These are phyloP conservation scores for Gossypium lobatum DNA, from an alignment of 441 rosid genomes.

Conservation along the genomic window DNA sequence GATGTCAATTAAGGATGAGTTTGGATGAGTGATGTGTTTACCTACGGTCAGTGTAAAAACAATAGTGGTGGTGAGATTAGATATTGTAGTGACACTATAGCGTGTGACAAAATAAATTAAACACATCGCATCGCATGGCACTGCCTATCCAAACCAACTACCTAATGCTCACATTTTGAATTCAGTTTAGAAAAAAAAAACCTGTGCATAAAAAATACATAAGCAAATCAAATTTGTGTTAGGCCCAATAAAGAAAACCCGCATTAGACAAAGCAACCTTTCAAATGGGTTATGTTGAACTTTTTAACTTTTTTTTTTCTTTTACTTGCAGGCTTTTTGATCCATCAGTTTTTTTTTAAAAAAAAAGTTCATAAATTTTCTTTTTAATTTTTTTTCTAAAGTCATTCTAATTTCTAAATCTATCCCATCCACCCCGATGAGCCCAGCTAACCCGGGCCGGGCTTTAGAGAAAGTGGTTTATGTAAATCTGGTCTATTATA, in stretches of 20 bases:
- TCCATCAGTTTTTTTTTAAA: neutral
- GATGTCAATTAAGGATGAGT: too few relatives aligned
- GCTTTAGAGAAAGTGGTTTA: neutral
- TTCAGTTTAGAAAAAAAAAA: neutral
- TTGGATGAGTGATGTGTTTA: too few relatives aligned
- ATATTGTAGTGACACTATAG: too few relatives aligned
- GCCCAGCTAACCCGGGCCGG: neutral
- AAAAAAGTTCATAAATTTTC: too few relatives aligned
- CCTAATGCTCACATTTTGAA: neutral
- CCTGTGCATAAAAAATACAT: neutral
- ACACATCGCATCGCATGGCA: too few relatives aligned
- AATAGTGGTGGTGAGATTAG: fast-evolving
- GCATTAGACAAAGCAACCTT: neutral
- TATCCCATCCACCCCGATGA: neutral
- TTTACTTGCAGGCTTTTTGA: neutral
- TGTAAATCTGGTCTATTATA: neutral
- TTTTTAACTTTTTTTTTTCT: neutral
- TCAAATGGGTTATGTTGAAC: neutral
- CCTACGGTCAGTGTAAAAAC: too few relatives aligned
- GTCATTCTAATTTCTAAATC: too few relatives aligned
- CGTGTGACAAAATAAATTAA: too few relatives aligned
- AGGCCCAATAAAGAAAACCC: neutral
- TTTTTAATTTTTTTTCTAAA: too few relatives aligned
- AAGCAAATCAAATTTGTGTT: neutral
- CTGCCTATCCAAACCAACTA: too few relatives aligned